Conservation (phyloP, 805 yeast genomes). For the Saitoella complicata region DNA sequence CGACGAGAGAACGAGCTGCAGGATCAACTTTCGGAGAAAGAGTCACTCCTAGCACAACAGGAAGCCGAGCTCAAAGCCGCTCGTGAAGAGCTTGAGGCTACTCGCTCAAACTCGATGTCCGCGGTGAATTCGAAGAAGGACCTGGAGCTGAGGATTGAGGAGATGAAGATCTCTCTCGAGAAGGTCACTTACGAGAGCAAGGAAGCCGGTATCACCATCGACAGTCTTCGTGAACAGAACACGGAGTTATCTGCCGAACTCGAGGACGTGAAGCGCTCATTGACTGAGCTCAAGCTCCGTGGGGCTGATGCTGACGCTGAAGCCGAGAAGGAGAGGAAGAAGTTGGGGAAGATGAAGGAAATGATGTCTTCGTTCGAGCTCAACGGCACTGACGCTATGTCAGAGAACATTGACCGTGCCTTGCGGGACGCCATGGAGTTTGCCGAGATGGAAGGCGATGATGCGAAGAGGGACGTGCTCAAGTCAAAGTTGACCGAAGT, state of each 20-base stretch:
- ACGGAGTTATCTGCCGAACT: conserved; percentile 12
- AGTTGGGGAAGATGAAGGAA: conserved; percentile 9
- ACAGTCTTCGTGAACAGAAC: conserved; percentile 10
- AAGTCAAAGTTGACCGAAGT: too few species aligned
- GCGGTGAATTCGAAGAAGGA: neutral
- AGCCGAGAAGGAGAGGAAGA: conserved; percentile 7
- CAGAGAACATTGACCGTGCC: too few species aligned
- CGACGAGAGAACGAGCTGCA: conserved; percentile 21
- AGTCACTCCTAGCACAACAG: conserved; percentile 12
- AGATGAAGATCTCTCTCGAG: conserved; percentile 7
- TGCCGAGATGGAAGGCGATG: too few species aligned
- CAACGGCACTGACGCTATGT: neutral
- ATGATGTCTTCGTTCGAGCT: conserved; percentile 8
- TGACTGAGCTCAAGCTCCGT: conserved; percentile 6
- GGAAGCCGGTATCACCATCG: conserved; percentile 8
- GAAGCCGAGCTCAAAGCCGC: conserved; percentile 6
- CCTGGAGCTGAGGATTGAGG: conserved; percentile 1
- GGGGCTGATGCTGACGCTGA: conserved; percentile 3
- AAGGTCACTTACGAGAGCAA: conserved; percentile 8
- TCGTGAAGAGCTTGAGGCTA: conserved; percentile 4
- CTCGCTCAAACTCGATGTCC: conserved; percentile 4
- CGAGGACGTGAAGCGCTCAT: conserved; percentile 7
- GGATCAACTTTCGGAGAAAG: conserved; percentile 19
- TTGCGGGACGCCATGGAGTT: too few species aligned
- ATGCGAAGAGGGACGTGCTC: too few species aligned